phyloP scores from a whole-genome alignment of 306 rosid genomes.

The Hippophae gyantsensis region DNA sequence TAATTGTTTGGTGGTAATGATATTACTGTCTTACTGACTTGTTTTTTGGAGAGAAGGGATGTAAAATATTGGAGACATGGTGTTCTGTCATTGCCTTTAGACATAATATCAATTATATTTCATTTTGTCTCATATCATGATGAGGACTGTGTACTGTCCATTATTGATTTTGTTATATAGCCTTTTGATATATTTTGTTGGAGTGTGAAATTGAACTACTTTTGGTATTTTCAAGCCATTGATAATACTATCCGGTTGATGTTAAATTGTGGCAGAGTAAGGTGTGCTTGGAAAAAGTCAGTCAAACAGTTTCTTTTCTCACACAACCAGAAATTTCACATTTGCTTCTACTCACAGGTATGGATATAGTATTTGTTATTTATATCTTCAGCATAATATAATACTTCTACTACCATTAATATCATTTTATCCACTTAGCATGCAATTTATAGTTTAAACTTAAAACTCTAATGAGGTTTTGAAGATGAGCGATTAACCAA shows the following conservation, averaged over 20 bases:
- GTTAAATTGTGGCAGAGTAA: conserved; percentile 46
- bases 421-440: neutral
- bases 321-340: conserved; percentile 37
- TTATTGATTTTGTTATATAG: neutral
- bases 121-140: no score
- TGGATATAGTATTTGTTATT: neutral
- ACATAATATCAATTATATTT: no score
- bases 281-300: conserved; percentile 85
- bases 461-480: neutral
- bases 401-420: neutral
- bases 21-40: no score
- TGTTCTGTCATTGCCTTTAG: no score
- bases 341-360: conserved; percentile 88
- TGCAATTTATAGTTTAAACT: neutral
- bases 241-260: conserved; percentile 8
- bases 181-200: neutral
- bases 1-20: no score
- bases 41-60: no score
- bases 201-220: neutral
- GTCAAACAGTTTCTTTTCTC: conserved; percentile 57
- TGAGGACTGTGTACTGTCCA: neutral
- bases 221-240: conserved; percentile 4
- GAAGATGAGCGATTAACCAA: neutral
- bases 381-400: neutral
- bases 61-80: no score